phyloP scores from a whole-genome alignment of 345 rosid species.

The Camelina laxa region DNA sequence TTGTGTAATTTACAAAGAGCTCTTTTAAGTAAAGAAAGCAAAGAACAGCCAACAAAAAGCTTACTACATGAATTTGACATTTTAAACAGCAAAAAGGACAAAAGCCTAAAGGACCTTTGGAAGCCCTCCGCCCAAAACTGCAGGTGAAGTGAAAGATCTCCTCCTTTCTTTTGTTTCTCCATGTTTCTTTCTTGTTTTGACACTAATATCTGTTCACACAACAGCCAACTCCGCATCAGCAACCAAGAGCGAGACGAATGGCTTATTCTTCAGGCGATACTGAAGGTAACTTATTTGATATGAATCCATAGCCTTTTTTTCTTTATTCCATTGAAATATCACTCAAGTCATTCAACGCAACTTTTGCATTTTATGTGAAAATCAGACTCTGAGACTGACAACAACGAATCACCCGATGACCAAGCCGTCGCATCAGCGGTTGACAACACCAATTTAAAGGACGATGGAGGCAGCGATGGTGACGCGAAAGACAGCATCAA shows the following conservation, averaged over 20 bases:
- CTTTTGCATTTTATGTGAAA: not conserved
- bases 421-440: slow-evolving; percentile 30
- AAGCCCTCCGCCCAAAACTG: slow-evolving; percentile 85
- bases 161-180: not conserved
- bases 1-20: not conserved
- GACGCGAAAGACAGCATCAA: slow-evolving; percentile 29
- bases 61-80: slow-evolving; percentile 17
- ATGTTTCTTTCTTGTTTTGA: not conserved
- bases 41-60: not conserved
- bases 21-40: not conserved
- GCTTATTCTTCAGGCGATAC: slow-evolving; percentile 69
- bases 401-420: slow-evolving; percentile 34
- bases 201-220: not conserved
- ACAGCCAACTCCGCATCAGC: slow-evolving; percentile 86
- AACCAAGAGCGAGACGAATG: slow-evolving; percentile 71
- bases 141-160: slow-evolving; percentile 52
- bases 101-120: slow-evolving; percentile 82
- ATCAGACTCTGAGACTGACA: slow-evolving; percentile 36
- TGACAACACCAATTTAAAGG: slow-evolving; percentile 24
- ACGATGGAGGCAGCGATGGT: slow-evolving; percentile 25
- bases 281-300: slow-evolving; percentile 49
- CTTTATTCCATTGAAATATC: slow-evolving; percentile 15
- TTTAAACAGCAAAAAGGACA: slow-evolving; percentile 68
- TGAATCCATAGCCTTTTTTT: slow-evolving; percentile 13
- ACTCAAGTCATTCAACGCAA: not conserved